Conservation (phyloP, 2,329 filamentous ascomycete genomes). For the Fonsecaea pedrosoi region DNA sequence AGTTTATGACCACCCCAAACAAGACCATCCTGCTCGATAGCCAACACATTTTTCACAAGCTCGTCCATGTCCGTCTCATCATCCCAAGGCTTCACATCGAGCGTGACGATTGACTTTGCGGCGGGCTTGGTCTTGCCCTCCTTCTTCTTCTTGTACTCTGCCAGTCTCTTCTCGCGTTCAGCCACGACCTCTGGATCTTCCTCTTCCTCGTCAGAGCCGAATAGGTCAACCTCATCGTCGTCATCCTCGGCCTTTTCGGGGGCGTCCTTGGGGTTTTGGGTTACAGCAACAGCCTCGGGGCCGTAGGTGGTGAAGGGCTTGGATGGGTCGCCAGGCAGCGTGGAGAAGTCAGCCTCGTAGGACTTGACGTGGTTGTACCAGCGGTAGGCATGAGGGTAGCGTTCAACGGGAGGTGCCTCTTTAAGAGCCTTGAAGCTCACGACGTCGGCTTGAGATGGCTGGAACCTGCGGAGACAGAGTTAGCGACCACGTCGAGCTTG, state of each 20-base stretch:
- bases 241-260: slow-evolving; percentile 66
- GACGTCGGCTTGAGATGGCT: slow-evolving; percentile 92
- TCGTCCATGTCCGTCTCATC: slow-evolving; percentile 91
- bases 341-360: slow-evolving; percentile 90
- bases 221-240: slow-evolving; percentile 89
- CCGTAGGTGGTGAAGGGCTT: slow-evolving; percentile 91
- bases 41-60: slow-evolving; percentile 79
- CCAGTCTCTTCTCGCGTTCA: slow-evolving; percentile 86
- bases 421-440: slow-evolving; percentile 90
- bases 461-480: slow-evolving; percentile 55
- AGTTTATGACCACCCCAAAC: slow-evolving; percentile 94
- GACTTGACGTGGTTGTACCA: slow-evolving; percentile 99
- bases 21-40: slow-evolving; percentile 89
- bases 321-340: slow-evolving; percentile 86
- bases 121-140: slow-evolving; percentile 86
- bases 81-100: slow-evolving; percentile 99
- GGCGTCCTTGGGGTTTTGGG: slow-evolving; percentile 85
- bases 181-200: slow-evolving; percentile 86
- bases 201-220: slow-evolving; percentile 92
- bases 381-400: slow-evolving; percentile 91
- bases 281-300: slow-evolving; percentile 77
- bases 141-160: slow-evolving; percentile 97
- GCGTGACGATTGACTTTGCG: slow-evolving; percentile 93
- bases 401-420: slow-evolving; percentile 75
- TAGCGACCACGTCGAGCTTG: slow-evolving; percentile 17